Base-by-base conservation (phyloP, 257 asterid genomes). In the Solanum phureja region DNA sequence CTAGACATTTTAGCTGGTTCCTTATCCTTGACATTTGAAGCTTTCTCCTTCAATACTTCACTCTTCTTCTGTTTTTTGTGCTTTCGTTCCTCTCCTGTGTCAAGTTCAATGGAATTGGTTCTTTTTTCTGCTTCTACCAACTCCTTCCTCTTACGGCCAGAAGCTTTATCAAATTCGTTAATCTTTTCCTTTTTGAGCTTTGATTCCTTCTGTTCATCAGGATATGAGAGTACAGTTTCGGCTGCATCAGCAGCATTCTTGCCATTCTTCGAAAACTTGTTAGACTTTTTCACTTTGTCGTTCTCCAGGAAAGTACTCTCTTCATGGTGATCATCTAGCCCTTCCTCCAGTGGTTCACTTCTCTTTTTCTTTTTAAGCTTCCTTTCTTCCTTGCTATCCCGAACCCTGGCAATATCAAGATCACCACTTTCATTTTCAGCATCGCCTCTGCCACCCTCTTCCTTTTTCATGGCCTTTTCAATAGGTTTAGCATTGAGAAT, bases 401-500 rank as follows among this genome's bases (percentile, higher is more conserved):
- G 27, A 87, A 87, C 84, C 64, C 82, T 86, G 83, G 88, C 69
- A 87, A 37, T 23, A 34, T 86, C 83, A 86, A 88, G 86, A 33
- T 79, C 83, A 88, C 69, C 87, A 88, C 88, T 89, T 62, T 40
- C 84, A 62, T 75, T 87, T 83, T 85, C 90, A 62, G 73, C 89
- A 83, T 85, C 84, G 8, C 83, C 87, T 29, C 46, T 84, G n/a
- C 87, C 85, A 37, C 87, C 92, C 75, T 29, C 91, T 77, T 88
- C 96, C 90, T 89, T 96, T 83, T 73, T 90, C 88, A 74, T 31
- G 71, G 87, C 24, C 73, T 89, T 93, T 87, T 91, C 95, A 2
- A 93, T 89, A 81, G 98, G 98, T 88, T 91, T 91, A 42, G 92
- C 88, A 88, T 95, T 97, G 69, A 93, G 93, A 68, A 93, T 89